Conservation (phyloP, 495 filamentous ascomycete species). For the Neurospora hispaniola region DNA sequence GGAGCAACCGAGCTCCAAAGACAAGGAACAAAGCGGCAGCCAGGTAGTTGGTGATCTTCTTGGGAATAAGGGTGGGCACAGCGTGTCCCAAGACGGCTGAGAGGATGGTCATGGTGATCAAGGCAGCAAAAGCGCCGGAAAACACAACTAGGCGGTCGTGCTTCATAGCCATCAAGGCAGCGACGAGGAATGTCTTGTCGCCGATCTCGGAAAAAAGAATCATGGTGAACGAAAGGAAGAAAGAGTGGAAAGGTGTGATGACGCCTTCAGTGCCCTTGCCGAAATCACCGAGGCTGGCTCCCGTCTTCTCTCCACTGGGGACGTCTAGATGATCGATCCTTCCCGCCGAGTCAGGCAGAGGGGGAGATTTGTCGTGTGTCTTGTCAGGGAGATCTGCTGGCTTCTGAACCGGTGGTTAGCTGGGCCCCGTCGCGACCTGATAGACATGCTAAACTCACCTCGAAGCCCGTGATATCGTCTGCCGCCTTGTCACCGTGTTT, state of each 20-base stretch:
- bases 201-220: conserved; percentile 96
- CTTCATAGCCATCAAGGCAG: conserved; percentile 98
- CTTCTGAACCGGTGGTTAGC: conserved; percentile 46
- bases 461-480: conserved; percentile 48
- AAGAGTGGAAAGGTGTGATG: conserved; percentile 81
- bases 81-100: conserved; percentile 92
- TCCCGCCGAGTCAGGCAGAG: conserved; percentile 51
- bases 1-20: conserved; percentile 76
- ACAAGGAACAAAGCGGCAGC: conserved; percentile 78
- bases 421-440: neutral
- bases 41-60: conserved; percentile 74
- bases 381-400: conserved; percentile 70
- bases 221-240: conserved; percentile 88
- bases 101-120: conserved; percentile 91
- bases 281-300: conserved; percentile 16
- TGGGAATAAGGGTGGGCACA: conserved; percentile 82
- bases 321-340: conserved; percentile 59
- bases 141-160: conserved; percentile 90
- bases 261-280: conserved; percentile 48
- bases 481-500: conserved; percentile 21
- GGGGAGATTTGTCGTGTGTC: conserved; percentile 66
- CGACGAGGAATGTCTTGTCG: conserved; percentile 97
- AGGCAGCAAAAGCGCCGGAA: conserved; percentile 79
- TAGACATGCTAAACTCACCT: conserved; percentile 38
- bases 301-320: conserved; percentile 35